Percentiles rank a stretch among this genome's conserved stretches.
These are phyloP conservation scores for Symbiodinium natans DNA, from an alignment of 73 alveolate species.

Conservation along the genomic window DNA sequence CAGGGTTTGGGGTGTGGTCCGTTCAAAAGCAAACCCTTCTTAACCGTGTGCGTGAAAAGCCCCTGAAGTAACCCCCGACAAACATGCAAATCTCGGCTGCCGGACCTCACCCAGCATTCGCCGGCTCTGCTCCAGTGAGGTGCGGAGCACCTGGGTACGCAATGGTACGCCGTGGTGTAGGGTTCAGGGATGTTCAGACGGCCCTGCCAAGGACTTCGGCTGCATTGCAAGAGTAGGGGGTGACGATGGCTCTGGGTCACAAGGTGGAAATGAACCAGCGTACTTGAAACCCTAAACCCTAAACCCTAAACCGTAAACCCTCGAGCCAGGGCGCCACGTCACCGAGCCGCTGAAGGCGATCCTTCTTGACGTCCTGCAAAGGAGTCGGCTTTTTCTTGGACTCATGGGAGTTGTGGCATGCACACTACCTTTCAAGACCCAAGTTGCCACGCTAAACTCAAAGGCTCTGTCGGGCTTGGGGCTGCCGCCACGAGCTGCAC, in stretches of 20 bases:
- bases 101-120: slow-evolving; percentile 31
- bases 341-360: slow-evolving; percentile 47
- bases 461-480: too few species aligned
- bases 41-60: not conserved
- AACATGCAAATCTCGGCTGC: not conserved
- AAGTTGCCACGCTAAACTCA: too few species aligned
- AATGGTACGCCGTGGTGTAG: not conserved
- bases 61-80: not conserved
- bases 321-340: not conserved
- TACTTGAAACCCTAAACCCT: too few species aligned
- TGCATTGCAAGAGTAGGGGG: too few species aligned
- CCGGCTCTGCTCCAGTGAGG: slow-evolving; percentile 32
- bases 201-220: too few species aligned
- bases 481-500: too few species aligned
- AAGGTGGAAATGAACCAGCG: too few species aligned
- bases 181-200: too few species aligned
- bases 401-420: too few species aligned
- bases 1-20: not conserved
- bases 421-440: too few species aligned
- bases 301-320: too few species aligned
- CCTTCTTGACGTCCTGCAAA: slow-evolving; percentile 57
- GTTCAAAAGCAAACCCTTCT: not conserved
- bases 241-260: too few species aligned
- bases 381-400: not conserved
- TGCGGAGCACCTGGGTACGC: not conserved